Evolutionary conservation across 2,329 filamentous ascomycete genomes (phyloP).

Genomic region (Cladosporium sp.): DNA sequence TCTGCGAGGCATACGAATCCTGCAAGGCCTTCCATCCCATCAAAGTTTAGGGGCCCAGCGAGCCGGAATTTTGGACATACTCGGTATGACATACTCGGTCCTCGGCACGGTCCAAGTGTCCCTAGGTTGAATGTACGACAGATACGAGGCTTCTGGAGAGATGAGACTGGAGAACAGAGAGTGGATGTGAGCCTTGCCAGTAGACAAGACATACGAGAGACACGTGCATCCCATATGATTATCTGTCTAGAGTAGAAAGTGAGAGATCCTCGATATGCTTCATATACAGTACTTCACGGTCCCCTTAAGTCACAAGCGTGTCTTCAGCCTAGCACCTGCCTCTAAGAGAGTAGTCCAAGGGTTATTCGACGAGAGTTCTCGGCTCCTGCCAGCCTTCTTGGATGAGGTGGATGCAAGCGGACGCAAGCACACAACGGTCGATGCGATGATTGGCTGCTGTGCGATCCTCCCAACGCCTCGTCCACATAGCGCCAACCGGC

Average conservation of each 20-base stretch:
- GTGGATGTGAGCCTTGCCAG: neutral
- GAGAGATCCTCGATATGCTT: neutral
- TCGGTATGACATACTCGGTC: neutral
- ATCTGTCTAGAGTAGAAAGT: neutral
- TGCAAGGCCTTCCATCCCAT: neutral
- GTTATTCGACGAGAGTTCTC: neutral
- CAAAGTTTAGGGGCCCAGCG: neutral
- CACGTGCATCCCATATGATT: neutral
- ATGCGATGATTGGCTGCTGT: neutral
- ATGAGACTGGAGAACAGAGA: neutral
- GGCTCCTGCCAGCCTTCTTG: conserved; percentile 5
- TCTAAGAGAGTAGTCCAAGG: neutral
- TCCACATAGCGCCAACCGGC: neutral
- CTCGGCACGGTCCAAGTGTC: neutral
- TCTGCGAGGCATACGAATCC: neutral
- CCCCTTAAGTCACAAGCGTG: neutral
- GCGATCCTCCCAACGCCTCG: conserved; percentile 1
- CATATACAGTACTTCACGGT: neutral
- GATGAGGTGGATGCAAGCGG: neutral
- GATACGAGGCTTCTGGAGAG: neutral
- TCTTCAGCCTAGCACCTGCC: neutral
- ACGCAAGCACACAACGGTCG: conserved; percentile 2
- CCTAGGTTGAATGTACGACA: neutral
- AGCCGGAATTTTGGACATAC: neutral
- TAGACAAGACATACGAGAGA: neutral